phyloP scores from a whole-genome alignment of 352 stramenopile species.

The Globisporangium irregulare region DNA sequence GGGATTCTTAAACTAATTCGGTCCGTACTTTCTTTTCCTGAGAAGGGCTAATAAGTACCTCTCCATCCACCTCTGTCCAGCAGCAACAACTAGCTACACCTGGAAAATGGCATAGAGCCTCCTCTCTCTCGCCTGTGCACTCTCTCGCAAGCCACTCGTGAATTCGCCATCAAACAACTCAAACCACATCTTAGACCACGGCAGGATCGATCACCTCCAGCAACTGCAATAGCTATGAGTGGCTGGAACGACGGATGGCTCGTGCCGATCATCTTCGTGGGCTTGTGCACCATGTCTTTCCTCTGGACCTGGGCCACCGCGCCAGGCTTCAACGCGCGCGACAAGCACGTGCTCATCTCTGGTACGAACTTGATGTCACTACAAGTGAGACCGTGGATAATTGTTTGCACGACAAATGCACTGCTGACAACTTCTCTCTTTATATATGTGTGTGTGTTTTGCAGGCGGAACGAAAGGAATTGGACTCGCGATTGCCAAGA shows the following conservation, averaged over 20 bases:
- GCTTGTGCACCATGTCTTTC: slow-evolving; percentile 35
- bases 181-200: not conserved
- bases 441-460: not conserved
- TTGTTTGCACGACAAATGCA: not conserved
- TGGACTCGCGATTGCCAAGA: slow-evolving; percentile 58
- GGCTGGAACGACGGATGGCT: slow-evolving; percentile 10
- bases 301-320: slow-evolving; percentile 42
- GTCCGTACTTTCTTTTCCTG: no score
- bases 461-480: slow-evolving; percentile 23
- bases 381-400: no score
- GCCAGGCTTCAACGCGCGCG: slow-evolving; percentile 45
- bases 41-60: no score
- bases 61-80: no score
- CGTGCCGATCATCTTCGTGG: slow-evolving; percentile 11
- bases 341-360: slow-evolving; percentile 60
- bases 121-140: no score
- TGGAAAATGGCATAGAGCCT: no score
- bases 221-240: not conserved
- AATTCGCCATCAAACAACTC: not conserved
- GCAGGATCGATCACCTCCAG: not conserved
- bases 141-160: not conserved
- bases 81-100: no score
- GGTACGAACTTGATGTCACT: slow-evolving; percentile 19
- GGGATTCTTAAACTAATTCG: no score
- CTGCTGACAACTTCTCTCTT: not conserved